A percentile compares a stretch with the other conserved stretches of the same genome.
These are phyloP conservation scores for Naganishia sp. DNA, from an alignment of 1,284 basidiomycete species.

Conservation along the genomic window DNA sequence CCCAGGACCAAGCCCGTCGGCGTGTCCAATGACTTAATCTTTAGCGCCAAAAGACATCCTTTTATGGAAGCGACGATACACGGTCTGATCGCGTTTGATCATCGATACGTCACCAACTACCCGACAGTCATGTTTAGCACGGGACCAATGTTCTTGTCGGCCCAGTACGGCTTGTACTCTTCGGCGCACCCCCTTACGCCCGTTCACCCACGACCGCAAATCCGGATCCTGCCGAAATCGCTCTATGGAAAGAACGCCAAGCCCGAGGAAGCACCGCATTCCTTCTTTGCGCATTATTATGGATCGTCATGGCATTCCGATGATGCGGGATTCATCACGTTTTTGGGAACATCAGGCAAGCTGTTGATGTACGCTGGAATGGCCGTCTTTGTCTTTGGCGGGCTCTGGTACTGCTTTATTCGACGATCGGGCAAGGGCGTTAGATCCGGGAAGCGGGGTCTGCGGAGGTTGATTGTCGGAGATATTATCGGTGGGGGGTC, in stretches of 20 bases:
- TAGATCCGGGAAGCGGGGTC: slow-evolving; percentile 19
- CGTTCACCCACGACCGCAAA: slow-evolving; percentile 62
- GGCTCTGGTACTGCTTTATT: slow-evolving; percentile 62
- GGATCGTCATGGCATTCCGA: slow-evolving; percentile 96
- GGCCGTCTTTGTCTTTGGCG: slow-evolving; percentile 67
- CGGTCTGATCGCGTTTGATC: slow-evolving; percentile 88
- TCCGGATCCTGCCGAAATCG: slow-evolving; percentile 88
- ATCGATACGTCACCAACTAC: slow-evolving; percentile 90
- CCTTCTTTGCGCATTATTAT: slow-evolving; percentile 95
- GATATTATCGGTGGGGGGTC: slow-evolving; percentile 4
- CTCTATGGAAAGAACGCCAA: slow-evolving; percentile 96
- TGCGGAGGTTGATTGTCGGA: slow-evolving; percentile 21
- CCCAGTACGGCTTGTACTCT: slow-evolving; percentile 80
- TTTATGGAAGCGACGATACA: slow-evolving; percentile 93
- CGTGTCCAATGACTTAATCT: slow-evolving; percentile 96
- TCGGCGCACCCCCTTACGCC: slow-evolving; percentile 67
- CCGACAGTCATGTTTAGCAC: slow-evolving; percentile 99
- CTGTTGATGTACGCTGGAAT: slow-evolving; percentile 78
- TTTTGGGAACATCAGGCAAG: slow-evolving; percentile 84
- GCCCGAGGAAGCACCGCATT: slow-evolving; percentile 76
- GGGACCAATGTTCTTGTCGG: slow-evolving; percentile 85
- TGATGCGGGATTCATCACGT: slow-evolving; percentile 88
- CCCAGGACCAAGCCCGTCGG: slow-evolving; percentile 93
- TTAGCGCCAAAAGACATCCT: slow-evolving; percentile 78
- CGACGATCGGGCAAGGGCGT: slow-evolving; percentile 34